phyloP scores from a whole-genome alignment of 2,329 filamentous ascomycete species.

The Ceratocystis diversiconidia region DNA sequence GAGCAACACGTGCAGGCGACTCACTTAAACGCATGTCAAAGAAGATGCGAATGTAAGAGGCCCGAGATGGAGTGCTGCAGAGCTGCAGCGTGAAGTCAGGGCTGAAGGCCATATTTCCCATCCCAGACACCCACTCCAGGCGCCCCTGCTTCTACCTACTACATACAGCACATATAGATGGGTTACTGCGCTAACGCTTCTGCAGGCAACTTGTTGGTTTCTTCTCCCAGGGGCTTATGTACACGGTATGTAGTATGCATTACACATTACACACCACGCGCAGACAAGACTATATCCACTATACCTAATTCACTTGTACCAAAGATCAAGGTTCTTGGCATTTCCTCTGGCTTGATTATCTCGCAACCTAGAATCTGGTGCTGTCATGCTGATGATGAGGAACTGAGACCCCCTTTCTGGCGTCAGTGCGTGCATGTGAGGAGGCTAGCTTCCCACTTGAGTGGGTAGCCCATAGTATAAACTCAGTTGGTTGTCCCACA shows the following conservation, averaged over 20 bases:
- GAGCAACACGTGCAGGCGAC: neutral
- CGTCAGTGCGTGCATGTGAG: neutral
- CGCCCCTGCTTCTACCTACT: neutral
- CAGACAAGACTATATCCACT: neutral
- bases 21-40: neutral
- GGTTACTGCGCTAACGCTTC: too few species aligned
- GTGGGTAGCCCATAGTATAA: neutral
- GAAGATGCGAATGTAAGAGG: neutral
- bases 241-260: neutral
- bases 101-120: neutral
- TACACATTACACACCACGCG: neutral
- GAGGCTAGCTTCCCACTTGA: neutral
- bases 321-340: neutral
- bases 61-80: neutral
- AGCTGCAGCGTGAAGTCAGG: neutral
- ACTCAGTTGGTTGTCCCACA: neutral
- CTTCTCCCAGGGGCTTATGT: too few species aligned
- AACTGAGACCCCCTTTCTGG: slow-evolving; percentile 4
- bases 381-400: neutral
- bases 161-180: too few species aligned
- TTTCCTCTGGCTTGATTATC: neutral
- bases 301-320: neutral
- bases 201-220: too few species aligned
- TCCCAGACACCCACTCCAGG: neutral
- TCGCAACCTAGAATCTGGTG: neutral